Evolutionary conservation across 192 early-diverging fungal genomes (phyloP), one percentile per base, ranked within the genome.

Genomic region (Coemansia sp.): DNA sequence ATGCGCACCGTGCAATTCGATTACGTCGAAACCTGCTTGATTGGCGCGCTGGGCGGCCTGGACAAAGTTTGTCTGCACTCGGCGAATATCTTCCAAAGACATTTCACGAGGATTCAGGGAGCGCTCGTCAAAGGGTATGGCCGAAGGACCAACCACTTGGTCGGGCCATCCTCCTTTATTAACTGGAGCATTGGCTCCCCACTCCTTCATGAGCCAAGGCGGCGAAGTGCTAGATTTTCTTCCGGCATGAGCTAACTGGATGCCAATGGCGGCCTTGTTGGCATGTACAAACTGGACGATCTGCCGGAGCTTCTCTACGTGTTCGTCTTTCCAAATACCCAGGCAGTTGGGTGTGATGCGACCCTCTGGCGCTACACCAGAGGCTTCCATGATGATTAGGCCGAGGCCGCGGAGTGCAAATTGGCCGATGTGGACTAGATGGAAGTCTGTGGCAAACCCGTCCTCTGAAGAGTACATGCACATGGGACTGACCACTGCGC

Each of bases 1-100:
- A 66, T 98, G 92, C 3, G 95, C 92, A 41, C 72, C 81, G 47
- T 95, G 93, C 18, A 98, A 72, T 67, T 98, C 95, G 22, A 96
- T 66, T n/a, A 84, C 85, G 46, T 94, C 90, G 61, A 93, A 90
- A 3, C 90, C 91, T 4, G 92, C 93, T 46, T 81, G 72, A 26
- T 79, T 62, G 0, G 94, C 88, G 24, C 88, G 82, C 26, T 50
- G 57, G 0, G 92, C 85, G 26, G 87, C 83, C 15, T 75, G 53
- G 7, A 50, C 83, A 68, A 85, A 98, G 20, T 77, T 71, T 9
- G 78, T 42, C 9, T 83, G 67, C 44, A 88, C 70, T 4, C 68
- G 48, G 9, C 80, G 64, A 50, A 98, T 93, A 40, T 88, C 83
- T 10, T 64, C 78, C 3, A 86, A 43, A 15, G 80, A 78, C 49